A percentile compares a stretch with the other conserved stretches of the same genome.
phyloP scores from a whole-genome alignment of 116 monocot species.

The Posidonia oceanica region DNA sequence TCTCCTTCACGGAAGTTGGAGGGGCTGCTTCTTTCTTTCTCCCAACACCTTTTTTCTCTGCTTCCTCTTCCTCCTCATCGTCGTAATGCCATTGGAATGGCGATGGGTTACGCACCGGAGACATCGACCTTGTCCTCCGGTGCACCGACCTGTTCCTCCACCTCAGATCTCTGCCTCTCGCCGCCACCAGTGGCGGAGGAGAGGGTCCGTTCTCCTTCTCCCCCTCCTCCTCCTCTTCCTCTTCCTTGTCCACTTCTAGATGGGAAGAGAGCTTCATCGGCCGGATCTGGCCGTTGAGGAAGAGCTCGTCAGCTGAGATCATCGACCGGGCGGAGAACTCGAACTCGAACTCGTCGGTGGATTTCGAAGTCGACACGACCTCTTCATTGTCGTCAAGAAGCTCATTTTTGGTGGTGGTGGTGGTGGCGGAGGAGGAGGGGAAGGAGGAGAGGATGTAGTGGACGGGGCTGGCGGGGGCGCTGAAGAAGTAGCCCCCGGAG shows the following conservation, averaged over 20 bases:
- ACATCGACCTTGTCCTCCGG: constrained; percentile 56
- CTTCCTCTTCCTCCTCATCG: not conserved
- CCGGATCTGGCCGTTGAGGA: constrained; percentile 81
- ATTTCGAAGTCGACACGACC: not conserved
- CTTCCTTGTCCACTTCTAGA: constrained; percentile 22
- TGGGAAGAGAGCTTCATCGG: constrained; percentile 50
- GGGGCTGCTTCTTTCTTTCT: too few species aligned
- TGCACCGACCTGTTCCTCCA: constrained; percentile 38
- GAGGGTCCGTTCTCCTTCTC: too few species aligned
- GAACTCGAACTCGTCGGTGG: constrained; percentile 10
- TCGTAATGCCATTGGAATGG: constrained; percentile 17
- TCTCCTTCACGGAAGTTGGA: not conserved
- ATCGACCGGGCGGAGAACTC: constrained; percentile 22
- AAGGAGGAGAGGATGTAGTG: too few species aligned
- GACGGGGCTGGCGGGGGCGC: constrained; percentile 40
- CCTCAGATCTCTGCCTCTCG: constrained; percentile 24
- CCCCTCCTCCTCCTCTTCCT: constrained; percentile 12
- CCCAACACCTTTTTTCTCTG: not conserved
- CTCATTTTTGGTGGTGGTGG: constrained; percentile 10
- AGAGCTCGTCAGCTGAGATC: constrained; percentile 77
- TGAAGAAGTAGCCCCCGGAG: constrained; percentile 18
- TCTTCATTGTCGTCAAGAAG: not conserved
- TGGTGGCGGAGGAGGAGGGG: constrained; percentile 18
- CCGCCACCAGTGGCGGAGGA: not conserved
- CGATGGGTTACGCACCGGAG: constrained; percentile 34